Percentiles rank a stretch among this genome's conserved stretches.
phyloP scores from a whole-genome alignment of 192 early-diverging fungal genomes.

The Pilobolus umbonatus region DNA sequence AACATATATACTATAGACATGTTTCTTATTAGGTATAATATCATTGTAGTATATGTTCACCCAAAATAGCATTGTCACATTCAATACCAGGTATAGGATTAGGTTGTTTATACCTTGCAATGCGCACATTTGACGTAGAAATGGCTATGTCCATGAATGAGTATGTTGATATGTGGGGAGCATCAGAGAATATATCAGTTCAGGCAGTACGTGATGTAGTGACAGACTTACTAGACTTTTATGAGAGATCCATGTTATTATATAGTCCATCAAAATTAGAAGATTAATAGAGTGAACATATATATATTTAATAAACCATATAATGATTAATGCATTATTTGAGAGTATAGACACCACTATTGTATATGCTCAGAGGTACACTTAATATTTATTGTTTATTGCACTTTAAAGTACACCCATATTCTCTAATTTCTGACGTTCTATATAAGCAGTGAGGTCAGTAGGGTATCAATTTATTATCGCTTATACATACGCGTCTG shows the following conservation, averaged over 20 bases:
- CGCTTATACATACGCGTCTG: conserved; percentile 17
- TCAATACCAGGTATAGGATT: conserved; percentile 23
- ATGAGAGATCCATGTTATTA: conserved; percentile 3
- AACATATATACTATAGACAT: not conserved
- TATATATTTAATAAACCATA: not conserved
- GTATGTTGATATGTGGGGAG: conserved; percentile 34
- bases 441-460: conserved; percentile 2
- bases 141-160: conserved; percentile 26
- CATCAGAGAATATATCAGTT: conserved; percentile 25
- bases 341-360: no score
- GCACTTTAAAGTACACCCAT: conserved; percentile 15
- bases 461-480: not conserved
- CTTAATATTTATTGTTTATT: not conserved
- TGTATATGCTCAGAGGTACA: no score
- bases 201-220: conserved; percentile 22
- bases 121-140: conserved; percentile 18
- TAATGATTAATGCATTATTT: no score
- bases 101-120: conserved; percentile 31
- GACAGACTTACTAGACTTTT: conserved; percentile 16
- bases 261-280: not conserved
- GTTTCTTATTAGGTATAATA: no score
- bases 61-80: conserved; percentile 25
- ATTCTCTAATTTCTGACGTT: conserved; percentile 19
- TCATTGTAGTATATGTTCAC: conserved; percentile 21
- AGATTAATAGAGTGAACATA: not conserved